These are phyloP conservation scores for Biscogniauxia mediterranea DNA, from an alignment of 2,329 filamentous ascomycete genomes.

Conservation along the genomic window DNA sequence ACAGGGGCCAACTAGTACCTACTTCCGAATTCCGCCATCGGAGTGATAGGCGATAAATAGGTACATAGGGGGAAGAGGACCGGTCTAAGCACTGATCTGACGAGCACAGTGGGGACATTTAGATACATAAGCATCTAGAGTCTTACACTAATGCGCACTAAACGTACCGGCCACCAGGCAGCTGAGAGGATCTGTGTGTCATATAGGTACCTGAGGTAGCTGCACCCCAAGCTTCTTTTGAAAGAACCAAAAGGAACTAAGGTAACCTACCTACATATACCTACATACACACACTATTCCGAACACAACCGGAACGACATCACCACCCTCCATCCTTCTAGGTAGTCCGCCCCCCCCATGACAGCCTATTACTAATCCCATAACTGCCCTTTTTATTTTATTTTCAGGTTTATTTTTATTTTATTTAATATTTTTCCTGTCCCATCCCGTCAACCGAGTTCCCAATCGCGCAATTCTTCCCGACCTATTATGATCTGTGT, in stretches of 20 bases:
- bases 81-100: background rate
- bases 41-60: background rate
- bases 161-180: background rate
- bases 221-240: background rate
- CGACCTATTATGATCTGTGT: slow-evolving; percentile 30
- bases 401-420: slow-evolving; percentile 6
- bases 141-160: background rate
- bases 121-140: background rate
- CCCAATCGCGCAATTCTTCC: slow-evolving; percentile 29
- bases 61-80: background rate
- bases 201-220: background rate
- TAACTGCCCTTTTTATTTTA: slow-evolving; percentile 1
- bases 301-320: slow-evolving; percentile 4
- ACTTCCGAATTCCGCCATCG: background rate
- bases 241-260: no score
- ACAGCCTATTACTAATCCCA: slow-evolving; percentile 9
- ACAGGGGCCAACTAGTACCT: no score
- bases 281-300: background rate
- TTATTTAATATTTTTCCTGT: slow-evolving; percentile 3
- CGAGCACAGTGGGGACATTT: background rate
- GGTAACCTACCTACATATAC: no score
- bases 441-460: slow-evolving; percentile 24
- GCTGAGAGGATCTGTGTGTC: background rate
- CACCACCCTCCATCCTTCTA: slow-evolving; percentile 4
- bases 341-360: background rate